A percentile compares a stretch with the other conserved stretches of the same genome.
Evolutionary conservation across 1,284 basidiomycete species (phyloP).

Genomic region (Austroboletus niveus): DNA sequence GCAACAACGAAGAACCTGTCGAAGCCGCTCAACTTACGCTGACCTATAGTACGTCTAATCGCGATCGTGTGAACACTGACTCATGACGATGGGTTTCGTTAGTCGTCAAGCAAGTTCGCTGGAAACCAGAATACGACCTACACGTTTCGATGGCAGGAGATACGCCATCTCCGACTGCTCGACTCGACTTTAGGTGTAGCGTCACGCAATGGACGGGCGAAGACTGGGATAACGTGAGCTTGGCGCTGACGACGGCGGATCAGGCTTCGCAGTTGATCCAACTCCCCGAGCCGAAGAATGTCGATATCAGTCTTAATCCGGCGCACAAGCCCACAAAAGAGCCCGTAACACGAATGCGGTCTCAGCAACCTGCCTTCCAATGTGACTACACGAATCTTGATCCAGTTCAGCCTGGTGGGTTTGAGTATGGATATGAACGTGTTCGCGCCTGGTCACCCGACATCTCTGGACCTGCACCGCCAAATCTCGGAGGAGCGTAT

Average conservation of each 20-base stretch:
- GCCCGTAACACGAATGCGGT: too few species aligned
- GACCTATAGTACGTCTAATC: conserved; percentile 18
- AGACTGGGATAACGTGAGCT: conserved; percentile 22
- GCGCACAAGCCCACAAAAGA: neutral
- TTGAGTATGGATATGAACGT: too few species aligned
- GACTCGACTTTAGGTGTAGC: conserved; percentile 21
- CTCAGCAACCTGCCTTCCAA: too few species aligned
- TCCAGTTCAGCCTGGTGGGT: too few species aligned
- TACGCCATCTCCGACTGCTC: conserved; percentile 11
- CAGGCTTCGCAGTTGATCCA: conserved; percentile 12
- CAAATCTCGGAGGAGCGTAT: too few species aligned
- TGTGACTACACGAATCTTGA: too few species aligned
- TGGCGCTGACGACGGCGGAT: conserved; percentile 18
- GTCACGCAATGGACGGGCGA: conserved; percentile 23
- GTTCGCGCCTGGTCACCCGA: too few species aligned
- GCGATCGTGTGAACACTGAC: neutral
- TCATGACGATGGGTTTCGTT: neutral
- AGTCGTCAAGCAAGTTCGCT: conserved; percentile 17
- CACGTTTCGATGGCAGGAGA: conserved; percentile 12
- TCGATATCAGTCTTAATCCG: conserved; percentile 11
- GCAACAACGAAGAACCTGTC: neutral
- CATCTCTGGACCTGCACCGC: too few species aligned
- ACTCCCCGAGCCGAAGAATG: conserved; percentile 23
- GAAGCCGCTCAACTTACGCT: conserved; percentile 16
- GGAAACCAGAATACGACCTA: conserved; percentile 22